Base-by-base conservation (phyloP, 2,329 filamentous ascomycete genomes). In the Trichoderma sp. region DNA sequence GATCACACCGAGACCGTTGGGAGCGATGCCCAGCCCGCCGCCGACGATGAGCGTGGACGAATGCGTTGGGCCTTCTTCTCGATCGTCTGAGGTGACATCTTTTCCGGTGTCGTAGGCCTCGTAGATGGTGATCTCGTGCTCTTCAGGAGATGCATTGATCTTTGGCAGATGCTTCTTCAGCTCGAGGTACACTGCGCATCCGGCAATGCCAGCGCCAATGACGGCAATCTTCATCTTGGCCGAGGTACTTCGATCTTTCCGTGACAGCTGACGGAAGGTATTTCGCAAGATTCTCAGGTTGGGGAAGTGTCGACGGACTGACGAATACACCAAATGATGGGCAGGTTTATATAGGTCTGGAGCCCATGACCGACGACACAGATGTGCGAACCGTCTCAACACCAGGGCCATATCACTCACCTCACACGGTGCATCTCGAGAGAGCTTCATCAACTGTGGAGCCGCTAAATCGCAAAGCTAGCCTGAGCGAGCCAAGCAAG, bases 181-280 rank as follows among this genome's bases (percentile, higher is more conserved):
- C 17, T 72, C 43, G 3, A 73, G 68, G n/a, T 72, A 73, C 9
- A 58, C 64, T 14, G 70, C 50, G 48, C 69, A 72, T 41, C 71
- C 71, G 4, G 71, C 63, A 45, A 73, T 69, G 65, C 71, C 71
- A 55, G 67, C 71, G 1, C 71, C 71, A 21, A 73, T 67, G 50
- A 73, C 72, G 59, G 60, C 66, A 21, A 71, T 68, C 57, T 69
- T 67, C 71, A 73, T 73, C 5, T 2, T 69, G 43, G 34, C 15
- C 7, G 17, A 52, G 5, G 5, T 9, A 9, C 0, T 3, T 30
- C 10, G 14, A 7, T 7, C 26, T 5, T 34, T 19, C 1, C 14
- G 5, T 10, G 30, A n/a, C 30, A 51, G 6, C 7, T 21, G 1
- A 1, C 28, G 9, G 26, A 34, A 5, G 5, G 15, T 2, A 7